Base-by-base conservation (phyloP, 2,329 filamentous ascomycete species). In the Alternaria alternata region DNA sequence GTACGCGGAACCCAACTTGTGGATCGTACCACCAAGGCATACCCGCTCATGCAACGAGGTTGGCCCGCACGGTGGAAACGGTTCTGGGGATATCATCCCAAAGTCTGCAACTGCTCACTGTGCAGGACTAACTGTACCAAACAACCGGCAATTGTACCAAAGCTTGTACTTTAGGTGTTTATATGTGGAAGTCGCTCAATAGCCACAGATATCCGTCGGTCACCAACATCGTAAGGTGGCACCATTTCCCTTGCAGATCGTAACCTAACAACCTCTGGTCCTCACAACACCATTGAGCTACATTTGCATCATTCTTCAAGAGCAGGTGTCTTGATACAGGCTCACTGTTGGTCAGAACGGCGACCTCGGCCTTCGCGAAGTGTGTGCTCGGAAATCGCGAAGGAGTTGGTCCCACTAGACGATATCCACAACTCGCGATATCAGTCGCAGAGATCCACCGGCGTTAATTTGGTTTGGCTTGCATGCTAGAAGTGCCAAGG, bases 381-480 rank as follows among this genome's bases (percentile, higher is more conserved):
- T 4, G 20, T 38, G 46, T 16, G 32, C 32, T 38, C 46, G 46
- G 22, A 26, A 22, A 36, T 24, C 46, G 46, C 46, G 30, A 18
- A 48, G 46, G 46, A 36, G 18, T 22, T 36, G 4, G 18, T 34
- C 24, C 30, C 46, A 36, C 32, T 38, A 38, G 20, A 49, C 14
- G 20, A 38, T 3, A n/a, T 26, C 11, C 20, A 24, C 5, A 49
- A 16, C 20, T 49, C 32, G 22, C 30, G 20, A 26, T 49, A 7
- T 49, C 32, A 49, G 32, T 49, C 46, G 46, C 20, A 34, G 30
- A 48, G 30, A 36, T 28, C 30, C 14, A 48, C 20, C 0, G 7
- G 46, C 46, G 30, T 49, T 49, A n/a, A 49, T 49, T 11, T 49
- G 39, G 20, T 28, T n/a, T 24, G 46, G 46, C 32, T 26, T 36